Conservation (phyloP, 805 yeast species). For the Kodamaea nitidulidarum region DNA sequence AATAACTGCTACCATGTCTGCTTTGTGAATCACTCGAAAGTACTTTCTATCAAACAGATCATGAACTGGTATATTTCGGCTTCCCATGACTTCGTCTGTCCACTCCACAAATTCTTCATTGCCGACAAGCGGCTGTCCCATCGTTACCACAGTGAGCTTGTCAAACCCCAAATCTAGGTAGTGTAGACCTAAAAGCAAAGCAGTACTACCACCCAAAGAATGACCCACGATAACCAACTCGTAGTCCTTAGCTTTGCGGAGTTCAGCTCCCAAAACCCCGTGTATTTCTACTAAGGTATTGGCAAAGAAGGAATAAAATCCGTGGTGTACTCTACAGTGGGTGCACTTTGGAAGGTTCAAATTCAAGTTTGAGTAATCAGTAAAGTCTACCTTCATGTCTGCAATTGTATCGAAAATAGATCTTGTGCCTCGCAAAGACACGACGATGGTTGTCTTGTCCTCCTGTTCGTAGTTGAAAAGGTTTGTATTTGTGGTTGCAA, state of each 20-base stretch:
- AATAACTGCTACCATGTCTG: conserved; percentile 26
- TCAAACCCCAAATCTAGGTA: conserved; percentile 32
- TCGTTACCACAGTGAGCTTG: conserved; percentile 30
- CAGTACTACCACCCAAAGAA: conserved; percentile 42
- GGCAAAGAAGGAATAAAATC: conserved; percentile 24
- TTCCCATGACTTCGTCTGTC: conserved; percentile 33
- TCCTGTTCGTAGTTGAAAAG: conserved; percentile 17
- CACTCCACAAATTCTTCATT: conserved; percentile 34
- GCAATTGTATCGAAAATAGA: conserved; percentile 37
- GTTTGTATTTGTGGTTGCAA: conserved; percentile 28
- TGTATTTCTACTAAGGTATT: conserved; percentile 26
- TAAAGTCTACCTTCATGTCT: conserved; percentile 37
- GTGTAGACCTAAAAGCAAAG: conserved; percentile 33
- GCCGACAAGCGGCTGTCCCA: conserved; percentile 46
- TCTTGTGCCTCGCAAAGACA: conserved; percentile 42
- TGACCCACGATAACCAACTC: conserved; percentile 22
- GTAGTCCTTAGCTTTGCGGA: conserved; percentile 15
- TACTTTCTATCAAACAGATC: conserved; percentile 16
- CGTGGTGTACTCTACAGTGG: conserved; percentile 37
- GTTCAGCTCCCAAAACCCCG: conserved; percentile 15
- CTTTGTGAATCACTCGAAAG: conserved; percentile 24
- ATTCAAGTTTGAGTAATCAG: conserved; percentile 22
- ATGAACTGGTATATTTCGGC: conserved; percentile 18
- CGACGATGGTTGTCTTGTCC: conserved; percentile 24
- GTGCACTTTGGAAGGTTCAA: conserved; percentile 25